Conservation (phyloP, 768 basidiomycete genomes). For the Gyrodon lividus region DNA sequence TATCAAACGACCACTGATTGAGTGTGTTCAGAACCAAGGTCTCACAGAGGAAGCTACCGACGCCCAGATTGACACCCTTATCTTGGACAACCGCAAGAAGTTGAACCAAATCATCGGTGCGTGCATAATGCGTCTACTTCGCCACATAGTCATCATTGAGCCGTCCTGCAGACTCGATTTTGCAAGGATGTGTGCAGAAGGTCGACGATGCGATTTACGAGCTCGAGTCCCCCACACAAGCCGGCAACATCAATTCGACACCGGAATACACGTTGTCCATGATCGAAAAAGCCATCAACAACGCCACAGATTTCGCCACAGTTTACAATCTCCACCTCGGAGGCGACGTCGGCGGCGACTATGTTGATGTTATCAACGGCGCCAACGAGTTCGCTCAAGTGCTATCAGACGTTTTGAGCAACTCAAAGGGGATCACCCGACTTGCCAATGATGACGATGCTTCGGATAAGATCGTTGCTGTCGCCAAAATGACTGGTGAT, state of each 20-base stretch:
- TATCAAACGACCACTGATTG: neutral
- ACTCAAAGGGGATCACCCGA: slow-evolving; percentile 94
- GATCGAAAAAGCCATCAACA: slow-evolving; percentile 95
- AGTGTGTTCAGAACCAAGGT: slow-evolving; percentile 63
- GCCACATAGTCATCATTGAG: slow-evolving; percentile 13
- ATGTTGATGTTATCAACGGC: slow-evolving; percentile 97
- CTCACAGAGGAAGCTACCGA: slow-evolving; percentile 87
- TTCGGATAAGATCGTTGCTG: slow-evolving; percentile 81
- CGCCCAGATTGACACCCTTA: slow-evolving; percentile 96
- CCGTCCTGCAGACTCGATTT: slow-evolving; percentile 76
- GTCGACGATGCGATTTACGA: slow-evolving; percentile 98
- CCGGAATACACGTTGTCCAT: slow-evolving; percentile 98
- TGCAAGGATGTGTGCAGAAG: slow-evolving; percentile 95
- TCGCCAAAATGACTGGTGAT: slow-evolving; percentile 86
- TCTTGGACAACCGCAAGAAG: slow-evolving; percentile 96
- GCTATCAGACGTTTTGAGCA: slow-evolving; percentile 86
- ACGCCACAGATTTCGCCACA: slow-evolving; percentile 94
- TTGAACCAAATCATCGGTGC: slow-evolving; percentile 93
- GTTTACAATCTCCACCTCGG: slow-evolving; percentile 89
- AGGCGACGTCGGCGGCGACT: slow-evolving; percentile 85
- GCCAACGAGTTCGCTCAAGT: slow-evolving; percentile 97
- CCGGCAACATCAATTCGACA: slow-evolving; percentile 95
- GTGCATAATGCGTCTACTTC: slow-evolving; percentile 9
- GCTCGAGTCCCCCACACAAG: slow-evolving; percentile 91
- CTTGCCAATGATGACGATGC: slow-evolving; percentile 89